phyloP scores from a whole-genome alignment of 2,329 filamentous ascomycete genomes.

The Madurella mycetomatis region DNA sequence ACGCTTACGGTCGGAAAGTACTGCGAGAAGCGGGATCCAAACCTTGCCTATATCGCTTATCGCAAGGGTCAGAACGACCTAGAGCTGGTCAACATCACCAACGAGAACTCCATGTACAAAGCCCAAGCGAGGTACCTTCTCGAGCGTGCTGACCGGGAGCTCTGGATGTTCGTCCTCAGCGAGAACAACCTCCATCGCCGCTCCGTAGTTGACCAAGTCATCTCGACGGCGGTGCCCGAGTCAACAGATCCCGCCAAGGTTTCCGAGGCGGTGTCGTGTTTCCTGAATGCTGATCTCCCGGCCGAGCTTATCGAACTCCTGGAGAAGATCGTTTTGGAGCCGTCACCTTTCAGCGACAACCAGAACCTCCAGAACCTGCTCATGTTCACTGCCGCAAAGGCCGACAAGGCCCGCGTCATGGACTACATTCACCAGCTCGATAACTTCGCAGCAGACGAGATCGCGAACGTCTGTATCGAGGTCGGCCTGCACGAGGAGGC shows the following conservation, averaged over 20 bases:
- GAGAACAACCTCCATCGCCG: slow-evolving; percentile 94
- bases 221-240: slow-evolving; percentile 89
- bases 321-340: slow-evolving; percentile 99
- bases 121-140: slow-evolving; percentile 94
- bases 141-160: slow-evolving; percentile 80
- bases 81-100: slow-evolving; percentile 95
- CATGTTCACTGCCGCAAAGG: slow-evolving; percentile 93
- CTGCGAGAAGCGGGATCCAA: slow-evolving; percentile 97
- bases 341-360: slow-evolving; percentile 98
- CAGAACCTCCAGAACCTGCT: slow-evolving; percentile 92
- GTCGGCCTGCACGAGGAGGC: slow-evolving; percentile 95
- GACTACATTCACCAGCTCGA: slow-evolving; percentile 92
- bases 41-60: slow-evolving; percentile 91
- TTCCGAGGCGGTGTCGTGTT: slow-evolving; percentile 86
- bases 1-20: slow-evolving; percentile 91
- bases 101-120: slow-evolving; percentile 99
- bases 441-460: slow-evolving; percentile 86
- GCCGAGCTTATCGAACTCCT: slow-evolving; percentile 93
- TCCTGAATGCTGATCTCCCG: slow-evolving; percentile 86
- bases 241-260: slow-evolving; percentile 92
- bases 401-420: slow-evolving; percentile 91
- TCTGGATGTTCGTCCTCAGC: slow-evolving; percentile 93
- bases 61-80: slow-evolving; percentile 95
- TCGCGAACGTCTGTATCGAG: slow-evolving; percentile 87
- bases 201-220: slow-evolving; percentile 93